Evolutionary conservation across 2,329 filamentous ascomycete species (phyloP), one percentile per base, ranked within the genome.

Genomic region (Gnomoniopsis sp.): DNA sequence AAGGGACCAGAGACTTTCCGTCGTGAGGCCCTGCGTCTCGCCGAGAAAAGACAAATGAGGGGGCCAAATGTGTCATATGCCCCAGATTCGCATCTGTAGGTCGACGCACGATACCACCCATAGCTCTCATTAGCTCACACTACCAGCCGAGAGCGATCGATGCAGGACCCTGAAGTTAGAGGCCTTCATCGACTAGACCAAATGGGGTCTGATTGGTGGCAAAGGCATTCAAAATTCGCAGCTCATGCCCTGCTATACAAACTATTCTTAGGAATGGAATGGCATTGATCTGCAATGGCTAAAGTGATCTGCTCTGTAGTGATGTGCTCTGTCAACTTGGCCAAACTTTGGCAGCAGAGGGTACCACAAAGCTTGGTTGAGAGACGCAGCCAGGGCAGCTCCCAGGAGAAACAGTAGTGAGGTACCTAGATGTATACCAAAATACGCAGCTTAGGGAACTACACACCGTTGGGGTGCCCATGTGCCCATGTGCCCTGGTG

Each of bases 11-110:
- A n/a, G 7, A 12, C n/a, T 22, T 19, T 8, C 53, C 53, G 10
- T 49, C 46, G 53, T 30, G 26, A 8, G 21, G 26, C 53, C 43
- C 49, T 30, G 46, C 33, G 22, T 22, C 19, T 26, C 22, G 7
- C 54, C 19, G n/a, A 49, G 17, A 26, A 21, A 46, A 17, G 7
- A 30, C 23, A 14, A 33, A 17, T 19, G 44, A 47, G 44, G 26
- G 17, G 26, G 17, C 51, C 46, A 48, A 44, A 51, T 34, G 30
- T 38, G 53, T 55, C 57, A 59, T 44, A 52, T 59, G 57, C 46
- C 41, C 30, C 47, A 14, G 22, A 36, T 49, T 11, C 6, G 8
- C 14, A 47, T 19, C 53, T 19, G 22, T 30, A 23, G 19, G 47
- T 33, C 34, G 15, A 51, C 26, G 38, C 38, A 38, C 41, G 26